These are phyloP conservation scores for Umbilicus rupestris DNA, from an alignment of 164 flowering plant genomes.

Conservation along the genomic window DNA sequence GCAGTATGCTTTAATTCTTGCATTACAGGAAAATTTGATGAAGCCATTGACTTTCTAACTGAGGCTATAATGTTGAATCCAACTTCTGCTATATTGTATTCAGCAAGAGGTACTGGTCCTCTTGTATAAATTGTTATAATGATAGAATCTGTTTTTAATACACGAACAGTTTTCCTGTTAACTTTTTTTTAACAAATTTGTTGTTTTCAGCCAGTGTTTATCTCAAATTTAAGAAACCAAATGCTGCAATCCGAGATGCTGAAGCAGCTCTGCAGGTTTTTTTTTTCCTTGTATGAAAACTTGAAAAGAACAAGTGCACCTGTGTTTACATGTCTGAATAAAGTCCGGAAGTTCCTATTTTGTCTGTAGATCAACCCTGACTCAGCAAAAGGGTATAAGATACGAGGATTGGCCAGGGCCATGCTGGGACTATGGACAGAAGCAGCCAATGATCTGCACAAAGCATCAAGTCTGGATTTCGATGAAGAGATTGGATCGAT, in stretches of 20 bases:
- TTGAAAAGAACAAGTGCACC: not conserved
- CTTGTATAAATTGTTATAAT: not conserved
- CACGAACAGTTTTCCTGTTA: not conserved
- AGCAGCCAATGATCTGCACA: constrained; percentile 29
- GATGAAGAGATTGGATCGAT: constrained; percentile 32
- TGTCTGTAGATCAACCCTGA: constrained; percentile 32
- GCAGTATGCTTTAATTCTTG: not conserved
- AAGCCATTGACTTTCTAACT: constrained; percentile 27
- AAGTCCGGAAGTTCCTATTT: not conserved
- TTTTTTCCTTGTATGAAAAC: not conserved
- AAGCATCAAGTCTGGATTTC: constrained; percentile 31
- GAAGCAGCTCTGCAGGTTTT: constrained; percentile 30
- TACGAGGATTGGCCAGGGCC: constrained; percentile 32
- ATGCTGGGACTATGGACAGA: constrained; percentile 32
- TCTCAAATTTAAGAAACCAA: constrained; percentile 28
- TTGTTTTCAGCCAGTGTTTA: constrained; percentile 20
- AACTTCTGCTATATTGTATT: constrained; percentile 29
- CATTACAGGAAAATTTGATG: constrained; percentile 24
- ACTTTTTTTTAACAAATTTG: constrained; percentile 6
- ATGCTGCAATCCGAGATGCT: constrained; percentile 38
- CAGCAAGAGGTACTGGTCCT: constrained; percentile 24
- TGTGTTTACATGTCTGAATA: not conserved
- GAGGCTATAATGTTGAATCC: constrained; percentile 34
- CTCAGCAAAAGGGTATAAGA: constrained; percentile 39
- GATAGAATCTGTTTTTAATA: not conserved